Evolutionary conservation across 768 basidiomycete genomes (phyloP), one percentile per base, ranked within the genome.

Genomic region (Phaeotremella fagi): DNA sequence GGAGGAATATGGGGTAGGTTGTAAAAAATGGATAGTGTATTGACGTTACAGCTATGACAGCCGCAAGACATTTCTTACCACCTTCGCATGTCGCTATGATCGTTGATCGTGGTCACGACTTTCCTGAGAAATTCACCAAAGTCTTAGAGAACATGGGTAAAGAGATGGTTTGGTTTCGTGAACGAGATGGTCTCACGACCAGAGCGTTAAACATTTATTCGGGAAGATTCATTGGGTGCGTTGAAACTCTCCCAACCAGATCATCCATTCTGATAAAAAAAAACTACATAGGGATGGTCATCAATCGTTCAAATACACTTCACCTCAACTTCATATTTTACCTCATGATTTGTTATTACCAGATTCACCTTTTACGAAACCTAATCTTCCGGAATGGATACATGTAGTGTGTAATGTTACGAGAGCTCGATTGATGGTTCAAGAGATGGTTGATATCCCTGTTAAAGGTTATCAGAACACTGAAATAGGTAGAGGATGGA

Each of bases 191-290:
- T 1, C 35, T 38, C 25, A 71, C 66, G 18, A 68, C 69, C 2
- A 51, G 69, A 41, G 69, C 69, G 16, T 31, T 71, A 38, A 71
- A 68, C 46, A 59, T 68, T 7, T 71, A 71, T 36, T 63, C 63
- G 18, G 66, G 69, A 4, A 28, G 37, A 1, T 27, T 28, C 3
- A 60, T 65, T 20, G 69, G 69, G 69, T 68, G 45, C 22, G 5
- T 41, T 45, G 33, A n/a, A 4, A 20, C 31, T 45, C 18, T 15
- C 20, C 22, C 29, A 38, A 18, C 29, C 14, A 45, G 14, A 41
- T 26, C 7, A 2, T 11, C 15, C 4, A 35, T 35, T 15, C 5
- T 38, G 31, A 7, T 26, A 7, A 44, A 6, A 50, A 25, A 20
- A n/a, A 24, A 36, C 11, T 25, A 25, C 20, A 18, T 28, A 71